Evolutionary conservation across 352 stramenopile species (phyloP), one percentile per base, ranked within the genome.

Genomic region (Globisporangium nodosum): DNA sequence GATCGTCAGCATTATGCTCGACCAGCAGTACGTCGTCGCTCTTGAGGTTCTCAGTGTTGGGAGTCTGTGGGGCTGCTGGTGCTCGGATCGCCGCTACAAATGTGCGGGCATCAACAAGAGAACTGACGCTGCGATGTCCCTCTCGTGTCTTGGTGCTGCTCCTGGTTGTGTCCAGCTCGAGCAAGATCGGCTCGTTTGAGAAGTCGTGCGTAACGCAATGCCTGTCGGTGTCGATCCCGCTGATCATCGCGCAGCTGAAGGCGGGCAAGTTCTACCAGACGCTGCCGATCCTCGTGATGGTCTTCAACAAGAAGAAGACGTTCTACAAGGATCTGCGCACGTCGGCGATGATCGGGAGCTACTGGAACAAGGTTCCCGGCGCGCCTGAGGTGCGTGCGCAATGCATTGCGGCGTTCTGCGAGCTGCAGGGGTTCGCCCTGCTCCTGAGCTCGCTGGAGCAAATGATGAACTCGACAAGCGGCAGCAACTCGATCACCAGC

Each of bases 231-330:
- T 71, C 82, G 9, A 73, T 92, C 18, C 78, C 73, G 4, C 30
- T 96, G 18, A 78, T 91, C 58, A 61, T 94, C 21, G 71, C 78
- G 31, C 86, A 92, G 58, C 64, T 96, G 21, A 88, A 94, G 59
- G 68, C 60, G 16, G 81, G 82, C 37, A 84, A 84, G 47, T 82
- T 81, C 59, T 65, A 76, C 40, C 73, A 88, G 49, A 73, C 72
- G 20, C 63, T 96, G 15, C 76, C 82, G 0, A 71, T 92, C 49
- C 65, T 94, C 12, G 84, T 86, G 2, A 85, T 94, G 77, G 65
- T 96, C 0, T 87, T 96, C 47, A 94, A 89, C 74, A 96, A 96
- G 72, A 94, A 96, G 54, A 88, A 87, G 56, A 90, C 77, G 9
- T 94, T 96, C 49, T 96, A 96, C 69, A 96, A 96, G 64, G 86